Conservation (phyloP, 2,329 filamentous ascomycete species). For the Pseudogymnoascus sp. region DNA sequence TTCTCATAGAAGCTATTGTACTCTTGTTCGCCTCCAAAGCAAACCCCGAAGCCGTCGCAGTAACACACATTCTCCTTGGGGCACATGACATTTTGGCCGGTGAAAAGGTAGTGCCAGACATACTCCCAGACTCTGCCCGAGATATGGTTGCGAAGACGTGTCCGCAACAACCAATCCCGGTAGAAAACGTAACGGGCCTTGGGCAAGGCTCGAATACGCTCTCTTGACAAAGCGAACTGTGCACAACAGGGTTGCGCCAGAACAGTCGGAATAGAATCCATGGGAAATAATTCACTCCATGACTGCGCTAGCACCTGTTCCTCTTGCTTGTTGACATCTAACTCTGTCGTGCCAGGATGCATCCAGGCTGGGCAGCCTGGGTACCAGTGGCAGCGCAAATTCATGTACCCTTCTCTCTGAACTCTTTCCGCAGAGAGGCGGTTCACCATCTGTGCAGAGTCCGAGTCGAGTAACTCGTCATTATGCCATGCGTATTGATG, state of each 20-base stretch:
- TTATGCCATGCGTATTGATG: constrained; percentile 40
- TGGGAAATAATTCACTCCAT: constrained; percentile 41
- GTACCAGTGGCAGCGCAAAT: constrained; percentile 49
- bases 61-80: constrained; percentile 24
- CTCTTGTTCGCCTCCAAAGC: constrained; percentile 25
- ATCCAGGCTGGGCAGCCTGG: constrained; percentile 55
- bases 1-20: constrained; percentile 20
- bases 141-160: constrained; percentile 44
- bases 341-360: constrained; percentile 36
- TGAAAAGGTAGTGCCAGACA: constrained; percentile 46
- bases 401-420: constrained; percentile 49
- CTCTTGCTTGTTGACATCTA: constrained; percentile 38
- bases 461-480: constrained; percentile 20
- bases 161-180: constrained; percentile 51
- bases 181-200: constrained; percentile 47
- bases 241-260: constrained; percentile 55
- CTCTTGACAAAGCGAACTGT: constrained; percentile 54
- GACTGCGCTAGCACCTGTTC: constrained; percentile 38
- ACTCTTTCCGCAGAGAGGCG: constrained; percentile 30
- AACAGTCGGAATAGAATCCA: constrained; percentile 38
- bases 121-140: constrained; percentile 57
- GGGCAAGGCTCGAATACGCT: constrained; percentile 42
- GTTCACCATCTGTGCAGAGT: constrained; percentile 20
- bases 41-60: constrained; percentile 28
- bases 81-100: constrained; percentile 22